Evolutionary conservation across 2,329 filamentous ascomycete genomes (phyloP).

Genomic region (Hortaea werneckii): DNA sequence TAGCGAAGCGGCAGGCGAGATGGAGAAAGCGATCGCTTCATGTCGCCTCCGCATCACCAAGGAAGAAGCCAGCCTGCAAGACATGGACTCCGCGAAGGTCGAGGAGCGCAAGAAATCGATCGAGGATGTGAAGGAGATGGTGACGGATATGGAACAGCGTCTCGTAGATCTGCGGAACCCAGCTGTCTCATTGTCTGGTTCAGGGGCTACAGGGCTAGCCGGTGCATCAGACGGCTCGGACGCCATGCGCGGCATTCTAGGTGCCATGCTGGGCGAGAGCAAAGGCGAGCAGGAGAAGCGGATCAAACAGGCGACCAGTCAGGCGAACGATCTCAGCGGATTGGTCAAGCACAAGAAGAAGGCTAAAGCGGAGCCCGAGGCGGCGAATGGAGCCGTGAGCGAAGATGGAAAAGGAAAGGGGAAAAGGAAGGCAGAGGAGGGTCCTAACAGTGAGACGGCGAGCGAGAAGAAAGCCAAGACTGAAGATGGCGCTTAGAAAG

Average conservation of each 20-base stretch:
- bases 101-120: constrained; percentile 54
- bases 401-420: constrained; percentile 23
- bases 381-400: constrained; percentile 6
- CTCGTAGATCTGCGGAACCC: constrained; percentile 59
- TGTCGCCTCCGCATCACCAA: constrained; percentile 60
- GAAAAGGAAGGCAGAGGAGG: constrained; percentile 7
- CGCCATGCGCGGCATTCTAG: constrained; percentile 52
- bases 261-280: constrained; percentile 53
- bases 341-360: constrained; percentile 62
- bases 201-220: constrained; percentile 29
- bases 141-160: constrained; percentile 69
- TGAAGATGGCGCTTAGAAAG: constrained; percentile 5
- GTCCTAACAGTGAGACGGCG: too few relatives aligned
- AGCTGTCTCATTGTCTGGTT: constrained; percentile 44
- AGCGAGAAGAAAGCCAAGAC: constrained; percentile 20
- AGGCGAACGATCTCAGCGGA: constrained; percentile 62
- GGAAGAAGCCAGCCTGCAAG: constrained; percentile 55
- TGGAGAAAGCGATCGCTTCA: constrained; percentile 64
- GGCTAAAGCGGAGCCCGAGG: constrained; percentile 11
- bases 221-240: constrained; percentile 33
- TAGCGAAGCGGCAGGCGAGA: constrained; percentile 59
- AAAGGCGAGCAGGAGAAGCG: constrained; percentile 51
- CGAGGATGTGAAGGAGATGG: constrained; percentile 64
- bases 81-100: constrained; percentile 41
- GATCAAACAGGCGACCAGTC: constrained; percentile 62